Conservation (phyloP, 208 protist genomes). For the Trypanosoma platydactyli region DNA sequence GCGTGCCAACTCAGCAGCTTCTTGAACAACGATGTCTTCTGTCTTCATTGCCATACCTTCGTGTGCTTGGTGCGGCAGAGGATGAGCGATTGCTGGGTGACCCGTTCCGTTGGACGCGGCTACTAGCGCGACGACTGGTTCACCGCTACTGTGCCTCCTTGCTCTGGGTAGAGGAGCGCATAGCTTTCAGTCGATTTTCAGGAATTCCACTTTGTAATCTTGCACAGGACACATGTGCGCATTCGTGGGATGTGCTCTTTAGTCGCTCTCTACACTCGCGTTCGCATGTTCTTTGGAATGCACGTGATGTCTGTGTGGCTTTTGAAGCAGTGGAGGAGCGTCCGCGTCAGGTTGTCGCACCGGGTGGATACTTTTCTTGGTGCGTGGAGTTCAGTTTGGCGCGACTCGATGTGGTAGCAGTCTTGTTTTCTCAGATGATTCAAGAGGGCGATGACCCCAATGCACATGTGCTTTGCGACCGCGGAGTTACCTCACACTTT, state of each 20-base stretch:
- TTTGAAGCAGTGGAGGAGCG: conserved; percentile 82
- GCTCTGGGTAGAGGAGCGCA: conserved; percentile 82
- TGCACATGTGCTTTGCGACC: conserved; percentile 68
- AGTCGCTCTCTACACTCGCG: conserved; percentile 68
- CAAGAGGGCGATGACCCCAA: conserved; percentile 85
- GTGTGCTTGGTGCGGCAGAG: conserved; percentile 74
- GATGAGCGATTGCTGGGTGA: conserved; percentile 85
- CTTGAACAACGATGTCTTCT: conserved; percentile 70
- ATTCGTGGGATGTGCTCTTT: conserved; percentile 86
- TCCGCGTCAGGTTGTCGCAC: conserved; percentile 75
- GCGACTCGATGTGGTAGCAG: conserved; percentile 83
- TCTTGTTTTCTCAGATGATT: conserved; percentile 89
- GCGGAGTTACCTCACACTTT: conserved; percentile 86
- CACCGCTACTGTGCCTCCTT: conserved; percentile 82
- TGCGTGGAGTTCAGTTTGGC: conserved; percentile 86
- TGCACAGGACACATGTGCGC: conserved; percentile 81
- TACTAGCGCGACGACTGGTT: conserved; percentile 64
- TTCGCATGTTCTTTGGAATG: conserved; percentile 82
- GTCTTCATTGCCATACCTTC: conserved; percentile 59
- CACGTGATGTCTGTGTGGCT: conserved; percentile 54
- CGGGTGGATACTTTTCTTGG: conserved; percentile 80
- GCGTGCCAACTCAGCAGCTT: conserved; percentile 49
- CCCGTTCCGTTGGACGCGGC: conserved; percentile 77
- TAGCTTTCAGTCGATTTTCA: conserved; percentile 74
- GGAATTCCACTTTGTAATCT: conserved; percentile 89